Evolutionary conservation across 2,329 filamentous ascomycete genomes (phyloP).

Genomic region (Calonectria fujianensis): DNA sequence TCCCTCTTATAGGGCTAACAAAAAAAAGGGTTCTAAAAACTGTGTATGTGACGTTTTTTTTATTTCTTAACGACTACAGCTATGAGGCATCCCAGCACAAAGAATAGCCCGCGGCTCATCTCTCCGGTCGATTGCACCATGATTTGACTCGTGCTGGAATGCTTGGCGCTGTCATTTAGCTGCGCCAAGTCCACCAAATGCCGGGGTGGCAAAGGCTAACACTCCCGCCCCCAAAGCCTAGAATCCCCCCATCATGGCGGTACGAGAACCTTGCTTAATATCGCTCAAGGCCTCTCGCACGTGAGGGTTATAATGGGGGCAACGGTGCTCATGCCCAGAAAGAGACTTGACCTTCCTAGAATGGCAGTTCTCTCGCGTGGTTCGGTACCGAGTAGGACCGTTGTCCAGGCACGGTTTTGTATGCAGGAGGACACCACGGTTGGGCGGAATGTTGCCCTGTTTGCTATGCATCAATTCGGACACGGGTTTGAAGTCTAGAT

Average conservation of each 20-base stretch:
- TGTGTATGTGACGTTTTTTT: not conserved
- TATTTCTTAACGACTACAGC: not conserved
- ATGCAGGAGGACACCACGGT: no score
- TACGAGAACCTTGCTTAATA: slow-evolving; percentile 15
- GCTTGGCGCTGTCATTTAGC: not conserved
- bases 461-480: no score
- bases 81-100: not conserved
- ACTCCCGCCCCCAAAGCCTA: slow-evolving; percentile 17
- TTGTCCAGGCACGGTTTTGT: not conserved
- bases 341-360: slow-evolving; percentile 4
- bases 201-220: slow-evolving; percentile 15
- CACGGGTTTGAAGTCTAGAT: no score
- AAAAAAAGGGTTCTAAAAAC: not conserved
- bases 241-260: slow-evolving; percentile 5
- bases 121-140: slow-evolving; percentile 5
- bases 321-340: not conserved
- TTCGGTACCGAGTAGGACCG: not conserved
- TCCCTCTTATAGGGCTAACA: not conserved
- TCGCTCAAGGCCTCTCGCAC: not conserved
- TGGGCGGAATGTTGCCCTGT: no score
- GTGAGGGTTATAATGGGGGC: slow-evolving; percentile 3
- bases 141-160: slow-evolving; percentile 11
- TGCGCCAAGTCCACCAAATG: slow-evolving; percentile 5
- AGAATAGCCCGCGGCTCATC: not conserved
- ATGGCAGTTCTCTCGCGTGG: slow-evolving; percentile 1